Evolutionary conservation across 495 filamentous ascomycete species (phyloP), one percentile per base, ranked within the genome.

Genomic region (Parathielavia appendiculata): DNA sequence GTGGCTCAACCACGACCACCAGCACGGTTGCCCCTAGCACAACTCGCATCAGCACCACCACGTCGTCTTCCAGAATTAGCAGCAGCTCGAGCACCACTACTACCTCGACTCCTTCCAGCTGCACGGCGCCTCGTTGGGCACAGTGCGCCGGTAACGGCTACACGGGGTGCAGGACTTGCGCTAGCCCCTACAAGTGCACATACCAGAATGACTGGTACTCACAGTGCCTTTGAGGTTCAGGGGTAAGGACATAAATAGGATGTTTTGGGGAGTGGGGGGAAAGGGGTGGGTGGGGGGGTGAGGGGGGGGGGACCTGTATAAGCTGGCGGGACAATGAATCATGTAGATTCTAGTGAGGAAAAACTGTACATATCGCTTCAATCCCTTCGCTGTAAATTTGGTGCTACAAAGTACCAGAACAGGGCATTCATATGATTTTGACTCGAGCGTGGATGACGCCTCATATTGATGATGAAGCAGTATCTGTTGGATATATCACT

Each of bases 131-230:
- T 7, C 56, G 45, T 11, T 80, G 68, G 54, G 69, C 54, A 5
- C 77, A 81, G 70, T 81, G 78, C 49, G 78, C 72, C 20, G 78
- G 78, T 1, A 61, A 53, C n/a, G 74, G 71, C 1, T 82, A 52
- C 39, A 70, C 60, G 14, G 77, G 77, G 5, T 70, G 66, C 44
- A 69, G 66, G 8, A 69, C 61, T 3, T 78, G 75, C 38, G 72
- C 54, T 9, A 62, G 62, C 20, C 63, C 67, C 34, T 71, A 58
- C 16, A 68, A 58, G 5, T 73, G 71, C 63, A 62, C 52, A 30
- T 60, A 61, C 26, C 32, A 22, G 2, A 73, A 75, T 43, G 60
- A 69, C 44, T 72, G 63, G 63, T 73, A 72, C 52, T 69, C 63
- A 20, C 69, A 72, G 61, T 70, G 69, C 13, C 38, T 7, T 55